phyloP scores from a whole-genome alignment of 139 green algal genomes.

The Chlorella sp. region DNA sequence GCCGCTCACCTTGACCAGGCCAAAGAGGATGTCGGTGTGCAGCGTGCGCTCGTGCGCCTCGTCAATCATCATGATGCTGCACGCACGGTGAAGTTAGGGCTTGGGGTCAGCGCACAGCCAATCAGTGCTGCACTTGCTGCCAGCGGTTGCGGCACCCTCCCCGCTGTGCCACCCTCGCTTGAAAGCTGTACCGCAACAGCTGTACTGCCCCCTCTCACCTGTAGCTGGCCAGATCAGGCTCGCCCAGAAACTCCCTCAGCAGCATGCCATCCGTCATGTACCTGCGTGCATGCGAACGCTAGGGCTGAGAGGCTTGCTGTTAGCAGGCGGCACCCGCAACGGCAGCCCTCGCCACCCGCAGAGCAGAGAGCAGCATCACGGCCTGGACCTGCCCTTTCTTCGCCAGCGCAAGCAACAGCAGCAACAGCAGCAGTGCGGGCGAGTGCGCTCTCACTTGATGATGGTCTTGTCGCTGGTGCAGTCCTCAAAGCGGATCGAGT shows the following conservation, averaged over 20 bases:
- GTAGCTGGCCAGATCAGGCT: conserved; percentile 93
- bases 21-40: conserved; percentile 73
- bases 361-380: too few relatives aligned
- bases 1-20: conserved; percentile 37
- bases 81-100: too few relatives aligned
- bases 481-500: conserved; percentile 99
- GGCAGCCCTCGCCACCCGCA: too few relatives aligned
- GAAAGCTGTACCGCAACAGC: too few relatives aligned
- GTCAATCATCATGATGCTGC: conserved; percentile 93
- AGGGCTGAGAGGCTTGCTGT: neutral
- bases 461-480: conserved; percentile 94
- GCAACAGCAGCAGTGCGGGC: too few relatives aligned
- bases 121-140: too few relatives aligned
- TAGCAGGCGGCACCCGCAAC: too few relatives aligned
- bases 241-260: conserved; percentile 92
- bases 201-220: conserved; percentile 31
- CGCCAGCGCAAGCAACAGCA: neutral
- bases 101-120: too few relatives aligned
- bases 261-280: conserved; percentile 99
- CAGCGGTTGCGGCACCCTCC: too few relatives aligned
- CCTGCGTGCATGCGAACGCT: conserved; percentile 13
- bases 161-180: too few relatives aligned
- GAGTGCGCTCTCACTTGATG: conserved; percentile 85
- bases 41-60: conserved; percentile 96
- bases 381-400: too few relatives aligned